Evolutionary conservation across 345 rosid species (phyloP).

Genomic region (Xanthoceras sorbifolium): DNA sequence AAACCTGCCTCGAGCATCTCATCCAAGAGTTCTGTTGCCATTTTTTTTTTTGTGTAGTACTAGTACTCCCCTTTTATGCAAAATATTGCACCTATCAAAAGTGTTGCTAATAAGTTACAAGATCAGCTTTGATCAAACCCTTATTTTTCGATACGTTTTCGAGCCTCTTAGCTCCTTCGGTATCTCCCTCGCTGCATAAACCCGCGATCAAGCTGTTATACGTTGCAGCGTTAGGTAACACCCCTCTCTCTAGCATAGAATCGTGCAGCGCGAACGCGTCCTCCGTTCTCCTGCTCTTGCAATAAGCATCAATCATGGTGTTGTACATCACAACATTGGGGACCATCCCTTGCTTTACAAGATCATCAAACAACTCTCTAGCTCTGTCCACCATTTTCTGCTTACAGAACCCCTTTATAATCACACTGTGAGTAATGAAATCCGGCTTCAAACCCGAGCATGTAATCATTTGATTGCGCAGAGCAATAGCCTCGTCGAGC

Average conservation of each 20-base stretch:
- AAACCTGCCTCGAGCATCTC: conserved; percentile 51
- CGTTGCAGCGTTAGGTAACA: conserved; percentile 55
- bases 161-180: conserved; percentile 40
- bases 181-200: conserved; percentile 51
- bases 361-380: conserved; percentile 40
- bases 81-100: conserved; percentile 57
- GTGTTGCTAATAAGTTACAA: conserved; percentile 68
- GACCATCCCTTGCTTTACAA: conserved; percentile 43
- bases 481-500: conserved; percentile 51
- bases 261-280: conserved; percentile 53
- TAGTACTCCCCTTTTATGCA: conserved; percentile 61
- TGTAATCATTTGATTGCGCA: conserved; percentile 61
- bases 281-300: conserved; percentile 52
- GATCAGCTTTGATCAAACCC: conserved; percentile 48
- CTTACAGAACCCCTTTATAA: conserved; percentile 70
- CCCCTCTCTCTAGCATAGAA: conserved; percentile 52
- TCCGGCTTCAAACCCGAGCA: conserved; percentile 49
- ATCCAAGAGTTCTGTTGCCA: conserved; percentile 53
- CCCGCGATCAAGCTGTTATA: conserved; percentile 76
- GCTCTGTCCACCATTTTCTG: conserved; percentile 62
- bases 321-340: conserved; percentile 55
- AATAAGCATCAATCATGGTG: conserved; percentile 67
- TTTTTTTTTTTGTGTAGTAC: too few species aligned
- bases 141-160: conserved; percentile 42
- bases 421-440: conserved; percentile 57